Evolutionary conservation across 208 protist genomes (phyloP), one percentile per base, ranked within the genome.

Genomic region (Trypanosoma grayi): DNA sequence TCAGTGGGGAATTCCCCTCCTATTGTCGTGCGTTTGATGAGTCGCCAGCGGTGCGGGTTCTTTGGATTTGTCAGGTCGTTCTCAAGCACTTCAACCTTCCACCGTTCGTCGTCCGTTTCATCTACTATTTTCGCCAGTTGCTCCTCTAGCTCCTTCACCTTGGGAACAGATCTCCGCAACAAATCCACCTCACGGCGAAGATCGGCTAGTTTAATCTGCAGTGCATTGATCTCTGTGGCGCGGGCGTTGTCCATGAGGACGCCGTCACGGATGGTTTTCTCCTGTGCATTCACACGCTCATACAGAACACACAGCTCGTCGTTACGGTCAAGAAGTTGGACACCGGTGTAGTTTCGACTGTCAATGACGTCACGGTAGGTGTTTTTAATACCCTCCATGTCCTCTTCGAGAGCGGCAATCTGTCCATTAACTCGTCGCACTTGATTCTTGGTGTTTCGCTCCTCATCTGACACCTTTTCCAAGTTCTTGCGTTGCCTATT

Each of bases 311-410:
- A 94, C 18, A 98, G 79, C 73, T 98, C 94, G 68, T 98, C 95
- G 71, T 98, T 98, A 39, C 94, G 81, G 69, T 99, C 97, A 67
- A 99, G 95, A 30, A 99, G 78, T 68, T 98, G 94, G 37, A 99
- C 84, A n/a, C 97, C 97, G 40, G 90, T 84, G 61, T 92, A 82
- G 65, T 98, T 98, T 57, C 97, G 79, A 14, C 73, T 81, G 63
- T 98, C 94, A 20, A 98, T 78, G 11, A 87, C 85, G 1, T 70
- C 44, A 60, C 95, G 85, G 73, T 98, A 98, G 27, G 40, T 57
- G 24, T 61, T 34, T 60, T 90, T 91, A n/a, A 98, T 71, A 34
- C 66, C 70, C 0, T 79, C 50, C 92, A 98, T 98, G 14, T 84
- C 82, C 39, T 94, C 79, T 64, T 98, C 93, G 4, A 87, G 61